A percentile compares a stretch with the other conserved stretches of the same genome.
These are phyloP conservation scores for Vicia sativa DNA, from an alignment of 306 rosid species.

Conservation along the genomic window DNA sequence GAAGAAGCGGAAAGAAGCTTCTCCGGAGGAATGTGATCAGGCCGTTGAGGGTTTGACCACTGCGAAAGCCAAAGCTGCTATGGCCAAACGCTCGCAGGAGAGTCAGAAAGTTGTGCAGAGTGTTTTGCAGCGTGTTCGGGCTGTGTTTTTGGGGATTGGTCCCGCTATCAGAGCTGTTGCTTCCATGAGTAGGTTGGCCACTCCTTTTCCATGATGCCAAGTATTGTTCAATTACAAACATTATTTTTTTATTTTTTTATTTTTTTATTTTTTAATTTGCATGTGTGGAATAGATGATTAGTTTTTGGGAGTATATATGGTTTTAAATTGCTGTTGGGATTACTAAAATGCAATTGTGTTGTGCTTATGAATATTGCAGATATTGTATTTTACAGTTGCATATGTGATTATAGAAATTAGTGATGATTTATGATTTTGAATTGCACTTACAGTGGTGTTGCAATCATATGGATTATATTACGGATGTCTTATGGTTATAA, in stretches of 20 bases:
- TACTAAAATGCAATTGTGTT: background rate
- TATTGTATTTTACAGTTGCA: background rate
- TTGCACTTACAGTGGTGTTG: background rate
- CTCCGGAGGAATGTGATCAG: conserved; percentile 94
- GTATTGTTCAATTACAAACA: background rate
- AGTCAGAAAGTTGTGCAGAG: conserved; percentile 48
- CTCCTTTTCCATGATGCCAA: background rate
- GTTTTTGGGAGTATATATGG: background rate
- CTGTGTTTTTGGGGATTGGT: conserved; percentile 69
- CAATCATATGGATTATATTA: background rate
- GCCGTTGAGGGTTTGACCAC: conserved; percentile 84
- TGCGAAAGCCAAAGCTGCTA: conserved; percentile 88
- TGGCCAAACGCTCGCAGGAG: conserved; percentile 73
- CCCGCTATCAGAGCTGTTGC: conserved; percentile 80
- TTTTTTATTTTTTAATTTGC: background rate
- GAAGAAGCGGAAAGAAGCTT: conserved; percentile 72
- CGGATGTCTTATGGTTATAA: background rate
- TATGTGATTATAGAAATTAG: background rate
- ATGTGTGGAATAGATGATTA: background rate
- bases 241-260: background rate
- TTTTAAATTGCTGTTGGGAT: background rate
- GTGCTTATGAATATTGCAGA: background rate
- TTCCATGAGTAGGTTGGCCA: conserved; percentile 81
- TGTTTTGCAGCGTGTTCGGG: conserved; percentile 56
- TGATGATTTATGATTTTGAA: background rate